Evolutionary conservation across 176 grass and related monocot genomes (phyloP).

Genomic region (Aegilops speltoides): DNA sequence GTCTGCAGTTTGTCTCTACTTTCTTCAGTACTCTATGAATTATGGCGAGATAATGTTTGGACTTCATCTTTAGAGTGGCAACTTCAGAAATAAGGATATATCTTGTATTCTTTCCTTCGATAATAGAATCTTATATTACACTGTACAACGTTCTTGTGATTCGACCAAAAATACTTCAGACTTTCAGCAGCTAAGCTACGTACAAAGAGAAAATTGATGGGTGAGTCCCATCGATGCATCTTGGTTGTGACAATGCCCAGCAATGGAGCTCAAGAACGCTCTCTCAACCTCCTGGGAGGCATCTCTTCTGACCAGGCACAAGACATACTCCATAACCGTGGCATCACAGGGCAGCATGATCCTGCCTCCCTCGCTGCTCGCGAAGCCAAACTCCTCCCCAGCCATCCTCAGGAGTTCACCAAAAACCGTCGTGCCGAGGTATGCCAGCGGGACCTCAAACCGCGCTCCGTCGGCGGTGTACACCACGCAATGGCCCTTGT

Average conservation of each 20-base stretch:
- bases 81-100: too few relatives aligned
- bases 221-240: not conserved
- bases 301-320: constrained; percentile 40
- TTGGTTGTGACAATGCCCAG: constrained; percentile 2
- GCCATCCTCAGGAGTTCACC: constrained; percentile 35
- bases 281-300: constrained; percentile 45
- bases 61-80: too few relatives aligned
- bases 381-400: constrained; percentile 36
- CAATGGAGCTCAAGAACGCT: constrained; percentile 48
- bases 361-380: not conserved
- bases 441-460: constrained; percentile 36
- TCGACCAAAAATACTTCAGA: not conserved
- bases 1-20: too few relatives aligned
- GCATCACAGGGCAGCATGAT: constrained; percentile 60
- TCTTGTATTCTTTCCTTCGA: too few relatives aligned
- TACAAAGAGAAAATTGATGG: not conserved
- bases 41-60: too few relatives aligned
- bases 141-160: not conserved
- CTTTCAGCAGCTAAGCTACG: not conserved
- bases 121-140: too few relatives aligned
- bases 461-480: constrained; percentile 15
- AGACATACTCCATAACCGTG: constrained; percentile 39
- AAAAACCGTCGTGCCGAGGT: constrained; percentile 14
- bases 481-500: constrained; percentile 14
- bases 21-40: not conserved